Percentiles rank a stretch among this genome's conserved stretches.
phyloP scores from a whole-genome alignment of 495 filamentous ascomycete species.

The Talaromyces wortmannii region DNA sequence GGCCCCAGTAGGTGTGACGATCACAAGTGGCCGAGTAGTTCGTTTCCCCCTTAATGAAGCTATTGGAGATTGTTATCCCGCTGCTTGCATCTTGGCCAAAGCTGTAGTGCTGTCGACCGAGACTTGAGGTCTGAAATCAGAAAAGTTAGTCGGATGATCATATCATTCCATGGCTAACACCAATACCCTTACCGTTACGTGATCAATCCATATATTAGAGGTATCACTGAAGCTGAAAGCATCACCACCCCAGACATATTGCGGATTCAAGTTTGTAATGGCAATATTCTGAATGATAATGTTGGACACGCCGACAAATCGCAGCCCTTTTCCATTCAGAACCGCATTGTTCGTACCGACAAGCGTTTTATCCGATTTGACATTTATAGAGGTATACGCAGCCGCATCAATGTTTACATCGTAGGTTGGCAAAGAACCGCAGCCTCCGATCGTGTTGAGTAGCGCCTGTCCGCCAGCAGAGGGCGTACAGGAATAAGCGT shows the following conservation, averaged over 20 bases:
- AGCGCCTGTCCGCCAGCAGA: neutral
- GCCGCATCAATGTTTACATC: slow-evolving; percentile 17
- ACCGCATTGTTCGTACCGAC: slow-evolving; percentile 24
- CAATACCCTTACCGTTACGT: slow-evolving; percentile 22
- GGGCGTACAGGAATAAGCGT: neutral
- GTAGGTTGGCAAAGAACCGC: neutral
- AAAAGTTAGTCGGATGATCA: neutral
- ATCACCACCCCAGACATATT: slow-evolving; percentile 36
- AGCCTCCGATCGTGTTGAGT: neutral
- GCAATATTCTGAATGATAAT: slow-evolving; percentile 39
- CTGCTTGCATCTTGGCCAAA: slow-evolving; percentile 22
- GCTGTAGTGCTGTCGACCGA: slow-evolving; percentile 37
- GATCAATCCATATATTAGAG: slow-evolving; percentile 30
- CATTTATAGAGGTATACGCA: slow-evolving; percentile 21
- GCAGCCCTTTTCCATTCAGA: slow-evolving; percentile 31
- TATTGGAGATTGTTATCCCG: slow-evolving; percentile 32
- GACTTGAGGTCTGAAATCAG: slow-evolving; percentile 25
- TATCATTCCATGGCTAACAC: too few species aligned
- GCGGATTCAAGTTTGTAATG: slow-evolving; percentile 35
- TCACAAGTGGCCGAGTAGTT: slow-evolving; percentile 46
- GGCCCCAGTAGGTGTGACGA: slow-evolving; percentile 48
- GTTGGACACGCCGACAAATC: slow-evolving; percentile 27
- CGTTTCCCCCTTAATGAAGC: slow-evolving; percentile 42
- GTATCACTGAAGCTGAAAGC: slow-evolving; percentile 25
- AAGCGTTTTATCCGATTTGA: slow-evolving; percentile 32